Percentiles rank a stretch among this genome's conserved stretches.
Evolutionary conservation across 371 early-diverging fungal species (phyloP).

Genomic region (Lichtheimia ornata): DNA sequence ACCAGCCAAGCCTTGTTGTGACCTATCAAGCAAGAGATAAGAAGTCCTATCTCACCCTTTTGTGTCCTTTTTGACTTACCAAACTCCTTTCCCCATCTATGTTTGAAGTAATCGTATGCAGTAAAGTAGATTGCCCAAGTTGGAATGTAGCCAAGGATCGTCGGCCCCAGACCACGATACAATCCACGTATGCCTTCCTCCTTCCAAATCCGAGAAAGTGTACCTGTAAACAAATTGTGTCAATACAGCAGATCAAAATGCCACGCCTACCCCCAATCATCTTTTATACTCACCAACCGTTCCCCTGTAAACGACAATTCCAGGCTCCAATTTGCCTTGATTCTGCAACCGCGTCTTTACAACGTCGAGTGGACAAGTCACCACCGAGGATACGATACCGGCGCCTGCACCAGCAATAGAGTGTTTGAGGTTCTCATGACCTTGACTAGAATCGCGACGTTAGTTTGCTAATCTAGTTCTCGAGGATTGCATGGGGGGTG

Average conservation of each 20-base stretch:
- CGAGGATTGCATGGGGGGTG: too few relatives aligned
- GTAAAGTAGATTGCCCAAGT: conserved; percentile 93
- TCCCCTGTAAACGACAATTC: conserved; percentile 41
- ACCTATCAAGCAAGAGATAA: conserved; percentile 19
- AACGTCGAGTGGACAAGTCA: conserved; percentile 94
- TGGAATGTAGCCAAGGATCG: conserved; percentile 87
- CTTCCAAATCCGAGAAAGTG: conserved; percentile 73
- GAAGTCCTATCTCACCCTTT: too few relatives aligned
- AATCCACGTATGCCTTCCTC: conserved; percentile 90
- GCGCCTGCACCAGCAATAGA: conserved; percentile 86
- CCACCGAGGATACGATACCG: conserved; percentile 79
- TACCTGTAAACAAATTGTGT: conserved; percentile 32
- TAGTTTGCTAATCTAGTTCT: not conserved
- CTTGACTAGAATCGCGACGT: conserved; percentile 25
- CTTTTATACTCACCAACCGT: conserved; percentile 34
- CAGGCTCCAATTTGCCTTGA: conserved; percentile 63
- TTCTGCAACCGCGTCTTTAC: conserved; percentile 95
- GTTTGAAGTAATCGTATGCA: conserved; percentile 73
- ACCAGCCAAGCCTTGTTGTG: conserved; percentile 60
- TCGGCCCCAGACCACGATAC: conserved; percentile 89
- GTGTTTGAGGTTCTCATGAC: conserved; percentile 68
- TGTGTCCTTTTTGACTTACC: conserved; percentile 1
- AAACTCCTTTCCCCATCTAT: conserved; percentile 16
- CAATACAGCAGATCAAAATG: not conserved
- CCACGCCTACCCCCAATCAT: not conserved